A percentile compares a stretch with the other conserved stretches of the same genome.
Conservation (phyloP, 441 rosid genomes). For the Viola pubescens region DNA sequence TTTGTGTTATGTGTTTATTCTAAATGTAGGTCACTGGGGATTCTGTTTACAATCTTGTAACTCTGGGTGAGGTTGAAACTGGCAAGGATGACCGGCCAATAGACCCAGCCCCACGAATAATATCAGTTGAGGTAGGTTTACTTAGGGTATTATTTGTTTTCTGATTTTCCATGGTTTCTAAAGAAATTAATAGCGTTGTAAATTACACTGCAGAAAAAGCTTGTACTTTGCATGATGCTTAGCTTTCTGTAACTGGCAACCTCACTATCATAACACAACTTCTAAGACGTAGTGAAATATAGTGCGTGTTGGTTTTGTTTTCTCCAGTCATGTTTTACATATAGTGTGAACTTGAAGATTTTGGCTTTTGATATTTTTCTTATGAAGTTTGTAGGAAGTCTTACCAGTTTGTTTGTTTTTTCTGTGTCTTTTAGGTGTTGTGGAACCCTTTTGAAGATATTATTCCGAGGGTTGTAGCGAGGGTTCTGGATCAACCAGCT, state of each 20-base stretch:
- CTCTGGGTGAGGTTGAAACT: constrained; percentile 74
- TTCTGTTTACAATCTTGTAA: constrained; percentile 68
- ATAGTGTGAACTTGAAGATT: too few relatives aligned
- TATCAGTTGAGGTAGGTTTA: constrained; percentile 60
- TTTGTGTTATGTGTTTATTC: neutral
- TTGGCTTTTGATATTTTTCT: too few relatives aligned
- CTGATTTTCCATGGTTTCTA: neutral
- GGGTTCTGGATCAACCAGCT: constrained; percentile 24
- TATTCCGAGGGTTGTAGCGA: constrained; percentile 49
- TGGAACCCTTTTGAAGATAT: constrained; percentile 97
- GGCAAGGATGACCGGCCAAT: constrained; percentile 62
- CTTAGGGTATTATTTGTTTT: neutral
- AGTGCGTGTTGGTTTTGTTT: too few relatives aligned
- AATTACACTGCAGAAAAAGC: too few relatives aligned
- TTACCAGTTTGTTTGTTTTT: neutral
- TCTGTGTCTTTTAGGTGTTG: constrained; percentile 41
- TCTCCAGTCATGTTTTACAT: too few relatives aligned
- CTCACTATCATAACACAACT: too few relatives aligned
- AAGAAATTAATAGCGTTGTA: too few relatives aligned
- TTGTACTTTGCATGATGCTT: too few relatives aligned
- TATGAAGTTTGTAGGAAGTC: neutral
- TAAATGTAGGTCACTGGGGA: constrained; percentile 65
- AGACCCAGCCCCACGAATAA: constrained; percentile 69
- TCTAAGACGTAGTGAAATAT: too few relatives aligned
- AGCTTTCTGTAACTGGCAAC: too few relatives aligned